Percentiles rank a stretch among this genome's conserved stretches.
Evolutionary conservation across 2,329 filamentous ascomycete genomes (phyloP).

Genomic region (Botrytis cinerea): DNA sequence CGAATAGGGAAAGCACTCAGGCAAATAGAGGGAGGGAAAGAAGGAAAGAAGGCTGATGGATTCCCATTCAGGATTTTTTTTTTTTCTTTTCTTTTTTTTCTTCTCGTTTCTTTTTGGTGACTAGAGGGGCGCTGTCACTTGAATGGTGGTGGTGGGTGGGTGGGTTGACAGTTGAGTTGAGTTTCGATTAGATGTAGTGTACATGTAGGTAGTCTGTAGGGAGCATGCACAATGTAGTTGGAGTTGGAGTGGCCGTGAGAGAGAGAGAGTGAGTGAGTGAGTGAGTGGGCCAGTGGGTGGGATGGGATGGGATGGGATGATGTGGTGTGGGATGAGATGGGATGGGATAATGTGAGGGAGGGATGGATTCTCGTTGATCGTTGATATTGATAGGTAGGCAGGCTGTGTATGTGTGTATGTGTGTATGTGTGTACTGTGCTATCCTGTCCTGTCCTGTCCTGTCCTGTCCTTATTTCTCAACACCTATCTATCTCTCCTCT

Average conservation of each 20-base stretch:
- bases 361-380: neutral
- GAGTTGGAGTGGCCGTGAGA: neutral
- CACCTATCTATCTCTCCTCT: neutral
- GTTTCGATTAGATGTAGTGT: neutral
- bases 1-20: neutral
- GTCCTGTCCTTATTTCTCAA: neutral
- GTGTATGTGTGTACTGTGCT: neutral
- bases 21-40: neutral
- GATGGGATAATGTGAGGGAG: neutral
- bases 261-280: no score
- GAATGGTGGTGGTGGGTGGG: neutral
- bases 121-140: slow-evolving; percentile 4
- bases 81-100: neutral
- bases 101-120: neutral
- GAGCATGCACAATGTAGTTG: neutral
- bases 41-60: slow-evolving; percentile 4
- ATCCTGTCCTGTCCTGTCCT: neutral
- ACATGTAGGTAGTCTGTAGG: neutral
- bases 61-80: neutral
- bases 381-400: neutral
- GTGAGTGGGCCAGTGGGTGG: neutral
- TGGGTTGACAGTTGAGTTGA: neutral
- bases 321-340: neutral
- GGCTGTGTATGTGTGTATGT: no score
- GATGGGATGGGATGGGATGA: neutral